Conservation (phyloP, 768 basidiomycete species). For the Cystobasidium ongulense region DNA sequence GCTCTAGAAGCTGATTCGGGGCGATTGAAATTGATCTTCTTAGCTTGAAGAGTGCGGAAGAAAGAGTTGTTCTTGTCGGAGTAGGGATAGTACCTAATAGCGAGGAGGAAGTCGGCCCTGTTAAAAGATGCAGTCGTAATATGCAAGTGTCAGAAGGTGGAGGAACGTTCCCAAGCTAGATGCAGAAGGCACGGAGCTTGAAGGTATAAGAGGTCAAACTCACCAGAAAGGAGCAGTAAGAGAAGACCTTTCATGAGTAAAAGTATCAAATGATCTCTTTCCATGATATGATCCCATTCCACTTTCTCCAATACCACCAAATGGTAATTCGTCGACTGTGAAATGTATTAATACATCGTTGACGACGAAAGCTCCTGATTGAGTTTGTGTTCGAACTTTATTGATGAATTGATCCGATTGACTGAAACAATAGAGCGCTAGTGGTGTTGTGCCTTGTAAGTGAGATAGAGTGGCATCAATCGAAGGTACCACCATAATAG, state of each 20-base stretch:
- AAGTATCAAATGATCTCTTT: conserved; percentile 65
- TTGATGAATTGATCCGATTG: conserved; percentile 51
- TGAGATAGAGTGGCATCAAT: conserved; percentile 63
- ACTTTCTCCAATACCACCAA: conserved; percentile 63
- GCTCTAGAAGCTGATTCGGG: not conserved
- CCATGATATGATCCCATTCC: conserved; percentile 56
- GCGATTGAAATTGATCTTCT: conserved; percentile 12
- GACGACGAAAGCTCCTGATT: conserved; percentile 60
- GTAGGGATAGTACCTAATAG: conserved; percentile 11
- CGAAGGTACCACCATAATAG: conserved; percentile 62
- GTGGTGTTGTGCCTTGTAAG: conserved; percentile 54
- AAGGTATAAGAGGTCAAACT: no score
- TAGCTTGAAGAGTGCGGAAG: not conserved
- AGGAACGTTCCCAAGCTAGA: not conserved
- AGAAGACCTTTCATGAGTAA: conserved; percentile 59
- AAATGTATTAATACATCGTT: conserved; percentile 61
- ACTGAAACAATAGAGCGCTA: conserved; percentile 70
- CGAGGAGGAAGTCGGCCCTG: conserved; percentile 24
- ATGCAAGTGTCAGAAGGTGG: not conserved
- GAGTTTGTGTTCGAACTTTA: conserved; percentile 61
- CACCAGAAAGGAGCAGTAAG: conserved; percentile 24
- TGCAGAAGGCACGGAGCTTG: no score
- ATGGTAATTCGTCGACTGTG: conserved; percentile 55
- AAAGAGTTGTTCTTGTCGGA: not conserved
- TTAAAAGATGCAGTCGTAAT: no score